Evolutionary conservation across 768 basidiomycete species (phyloP), one percentile per base, ranked within the genome.

Genomic region (Lactifluus volemus): DNA sequence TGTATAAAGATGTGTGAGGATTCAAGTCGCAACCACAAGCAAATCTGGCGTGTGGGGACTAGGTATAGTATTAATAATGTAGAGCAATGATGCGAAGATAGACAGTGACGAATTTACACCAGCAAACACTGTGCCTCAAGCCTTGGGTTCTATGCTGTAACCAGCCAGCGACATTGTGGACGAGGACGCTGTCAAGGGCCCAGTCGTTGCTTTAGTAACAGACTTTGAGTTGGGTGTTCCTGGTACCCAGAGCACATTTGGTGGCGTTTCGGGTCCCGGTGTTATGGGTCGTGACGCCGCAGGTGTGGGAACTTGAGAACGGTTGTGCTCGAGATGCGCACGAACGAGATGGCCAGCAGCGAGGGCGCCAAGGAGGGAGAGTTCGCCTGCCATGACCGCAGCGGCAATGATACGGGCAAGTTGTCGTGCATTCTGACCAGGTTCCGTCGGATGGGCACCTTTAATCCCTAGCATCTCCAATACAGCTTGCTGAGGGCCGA

Each of bases 311-410:
- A 86, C 80, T 68, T 84, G 84, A 55, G 86, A 89, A 58, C 95
- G 82, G 71, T 98, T 98, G 76, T 95, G 94, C 39, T 84, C 85
- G 74, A 97, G 82, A 71, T 98, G 94, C 32, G 95, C 95, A 44
- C 88, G 82, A 69, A 98, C 93, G 63, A 98, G 81, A 70, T 97
- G 94, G 0, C 96, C 96, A 3, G 93, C 94, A 1, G 95, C 95
- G 42, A 99, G 82, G 2, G 97, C 95, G 65, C 86, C 86, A 71
- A 99, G 80, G 63, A 99, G 79, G 17, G 89, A 91, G 36, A 98
- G 78, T 73, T 99, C 97, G 39, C 97, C 97, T 2, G 97, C 96
- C 93, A 98, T 97, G 68, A 99, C 97, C 0, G 92, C 81, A 0
- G 93, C 84, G 41, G 87, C 88, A 66, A 99, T 89, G 69, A 98